Evolutionary conservation across 108 stramenopile species (phyloP), one percentile per base, ranked within the genome.

Genomic region (Fragilaria crotonensis): DNA sequence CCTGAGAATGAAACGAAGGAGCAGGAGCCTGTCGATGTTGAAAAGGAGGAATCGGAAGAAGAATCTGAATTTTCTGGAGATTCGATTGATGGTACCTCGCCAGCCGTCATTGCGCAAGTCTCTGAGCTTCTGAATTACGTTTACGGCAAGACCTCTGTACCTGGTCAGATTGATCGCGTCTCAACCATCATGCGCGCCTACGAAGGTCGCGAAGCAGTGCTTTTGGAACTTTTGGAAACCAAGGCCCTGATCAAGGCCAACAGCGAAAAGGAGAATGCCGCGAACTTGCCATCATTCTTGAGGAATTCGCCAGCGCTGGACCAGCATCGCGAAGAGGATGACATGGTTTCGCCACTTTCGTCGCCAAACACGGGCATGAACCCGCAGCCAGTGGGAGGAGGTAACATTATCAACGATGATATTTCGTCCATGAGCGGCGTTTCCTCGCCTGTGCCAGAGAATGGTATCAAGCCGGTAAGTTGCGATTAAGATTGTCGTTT

Each of bases 171-270:
- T 52, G 90, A 91, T 58, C 84, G 90, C 63, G 90, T 91, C 7
- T 87, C 86, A 2, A 91, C 90, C 28, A 91, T 91, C 48, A 91
- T 91, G 90, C 77, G 90, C 11, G 90, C 90, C 2, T 91, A 91
- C 63, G 90, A 91, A 75, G 90, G 86, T 11, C 84, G 90, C 7
- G 90, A 91, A 62, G 86, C 84, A n/a, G 85, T 91, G 25, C 73
- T 91, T 23, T 60, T 91, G 45, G 90, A 91, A 68, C 70, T 91
- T 0, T 68, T 91, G 14, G 90, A 91, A 60, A 91, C 90, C 18
- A 91, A 91, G 74, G 90, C 90, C 0, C 70, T 91, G 23, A 85
- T 91, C 67, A 91, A 91, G 70, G 90, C 90, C 25, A 91, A 91
- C 64, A 69, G 77, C 28, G 90, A 87, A 48, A 81, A 84, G 46